A percentile compares a stretch with the other conserved stretches of the same genome.
Conservation (phyloP, 441 rosid genomes). For the Adansonia madagascariensis region DNA sequence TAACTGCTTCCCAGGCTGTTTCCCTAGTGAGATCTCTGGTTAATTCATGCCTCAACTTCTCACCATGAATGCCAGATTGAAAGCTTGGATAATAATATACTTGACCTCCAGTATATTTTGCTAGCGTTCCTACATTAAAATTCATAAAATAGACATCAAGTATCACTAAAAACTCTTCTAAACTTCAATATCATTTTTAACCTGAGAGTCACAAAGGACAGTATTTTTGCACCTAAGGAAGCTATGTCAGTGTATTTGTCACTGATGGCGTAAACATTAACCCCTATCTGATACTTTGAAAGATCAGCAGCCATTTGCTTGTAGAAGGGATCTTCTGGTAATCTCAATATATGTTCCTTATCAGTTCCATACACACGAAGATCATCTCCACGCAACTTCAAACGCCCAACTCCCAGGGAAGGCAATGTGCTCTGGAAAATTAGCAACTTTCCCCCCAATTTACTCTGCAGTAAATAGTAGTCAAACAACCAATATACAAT, state of each 20-base stretch:
- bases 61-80: conserved; percentile 72
- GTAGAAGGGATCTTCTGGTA: conserved; percentile 92
- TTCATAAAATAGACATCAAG: conserved; percentile 19
- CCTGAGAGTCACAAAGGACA: background rate
- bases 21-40: conserved; percentile 96
- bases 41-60: conserved; percentile 86
- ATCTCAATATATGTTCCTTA: conserved; percentile 80
- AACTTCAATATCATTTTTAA: conserved; percentile 3
- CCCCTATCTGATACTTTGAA: conserved; percentile 93
- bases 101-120: conserved; percentile 98
- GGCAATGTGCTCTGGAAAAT: conserved; percentile 93
- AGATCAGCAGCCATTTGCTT: conserved; percentile 99
- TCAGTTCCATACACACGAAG: conserved; percentile 94
- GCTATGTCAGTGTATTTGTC: conserved; percentile 96
- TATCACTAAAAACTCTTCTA: background rate
- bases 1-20: conserved; percentile 99
- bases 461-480: conserved; percentile 56
- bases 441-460: conserved; percentile 93
- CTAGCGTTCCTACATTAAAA: conserved; percentile 67
- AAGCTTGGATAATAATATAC: conserved; percentile 90
- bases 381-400: conserved; percentile 98
- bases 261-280: conserved; percentile 86
- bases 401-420: conserved; percentile 92
- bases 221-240: conserved; percentile 68
- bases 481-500: conserved; percentile 17